Conservation (phyloP, 2,329 filamentous ascomycete genomes). For the Aspergillus eucalypticola region DNA sequence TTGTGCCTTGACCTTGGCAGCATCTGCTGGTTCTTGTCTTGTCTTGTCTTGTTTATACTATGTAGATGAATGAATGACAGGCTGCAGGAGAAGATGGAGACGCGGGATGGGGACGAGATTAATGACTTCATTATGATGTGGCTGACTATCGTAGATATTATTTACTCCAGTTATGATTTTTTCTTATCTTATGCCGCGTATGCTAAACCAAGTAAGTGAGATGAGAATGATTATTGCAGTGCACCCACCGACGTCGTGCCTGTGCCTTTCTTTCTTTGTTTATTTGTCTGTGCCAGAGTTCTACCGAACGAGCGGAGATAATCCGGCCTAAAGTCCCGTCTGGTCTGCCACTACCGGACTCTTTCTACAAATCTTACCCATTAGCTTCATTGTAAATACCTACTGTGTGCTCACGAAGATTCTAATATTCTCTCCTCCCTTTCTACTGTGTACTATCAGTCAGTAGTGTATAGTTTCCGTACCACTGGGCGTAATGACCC, state of each 20-base stretch:
- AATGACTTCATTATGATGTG: constrained; percentile 3
- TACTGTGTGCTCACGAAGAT: too few relatives aligned
- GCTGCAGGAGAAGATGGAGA: neutral
- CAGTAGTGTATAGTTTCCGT: neutral
- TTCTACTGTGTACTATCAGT: neutral
- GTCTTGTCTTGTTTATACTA: neutral
- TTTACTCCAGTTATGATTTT: neutral
- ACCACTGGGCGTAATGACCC: neutral
- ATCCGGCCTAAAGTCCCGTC: neutral
- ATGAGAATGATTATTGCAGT: neutral
- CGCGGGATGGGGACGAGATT: neutral
- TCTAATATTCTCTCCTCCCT: too few relatives aligned
- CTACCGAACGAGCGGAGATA: neutral
- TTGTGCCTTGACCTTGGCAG: neutral
- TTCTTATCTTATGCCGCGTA: too few relatives aligned
- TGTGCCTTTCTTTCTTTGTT: neutral
- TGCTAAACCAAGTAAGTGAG: too few relatives aligned
- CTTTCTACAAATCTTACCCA: too few relatives aligned
- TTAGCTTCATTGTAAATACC: too few relatives aligned
- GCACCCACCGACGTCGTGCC: neutral
- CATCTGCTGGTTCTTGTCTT: neutral
- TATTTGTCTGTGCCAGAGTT: neutral
- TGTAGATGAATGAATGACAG: neutral
- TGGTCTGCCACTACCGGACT: neutral
- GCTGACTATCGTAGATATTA: neutral